Evolutionary conservation across 768 basidiomycete species (phyloP), one percentile per base, ranked within the genome.

Genomic region (Obba rivulosa): DNA sequence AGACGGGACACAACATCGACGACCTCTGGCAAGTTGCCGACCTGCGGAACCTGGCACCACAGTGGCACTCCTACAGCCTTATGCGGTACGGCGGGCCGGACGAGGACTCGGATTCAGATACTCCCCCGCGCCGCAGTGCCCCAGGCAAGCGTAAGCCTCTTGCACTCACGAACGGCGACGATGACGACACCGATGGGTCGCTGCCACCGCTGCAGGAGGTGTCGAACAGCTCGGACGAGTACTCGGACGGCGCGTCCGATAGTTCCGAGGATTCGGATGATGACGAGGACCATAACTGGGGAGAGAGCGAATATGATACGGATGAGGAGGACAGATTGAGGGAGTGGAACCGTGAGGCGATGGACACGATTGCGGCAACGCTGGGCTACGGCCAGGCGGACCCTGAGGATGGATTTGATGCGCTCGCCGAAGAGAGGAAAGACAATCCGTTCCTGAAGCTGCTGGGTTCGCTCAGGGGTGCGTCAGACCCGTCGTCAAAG

Each of bases 371-470:
- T 0, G 70, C 77, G 56, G 69, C 79, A 43, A 72, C 66, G 36
- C 69, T 77, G 17, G 83, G 82, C 46, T 81, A 80, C 62, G 71
- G 79, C 43, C 78, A 84, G 58, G 53, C 64, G 13, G 60, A 63
- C 14, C 69, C 70, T 7, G 60, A 66, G 2, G 28, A 5, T 31
- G 28, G 13, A 13, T 69, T 75, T 41, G 61, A 70, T 35, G 62
- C 70, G 11, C 54, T 72, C 5, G 63, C 66, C 13, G 78, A 81
- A 20, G 74, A 78, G 45, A 70, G 74, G 45, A 83, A 82, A 58
- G 78, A 74, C 17, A 92, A 92, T 58, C 85, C 87, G 0, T 90
- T 92, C 63, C 62, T 91, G 57, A 89, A 83, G 61, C 64, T 90
- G 31, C 69, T 92, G 53, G 82, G 83, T 31, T 83, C 85, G 13